These are phyloP conservation scores for Myxozyma udenii DNA, from an alignment of 805 yeast species.

Conservation along the genomic window DNA sequence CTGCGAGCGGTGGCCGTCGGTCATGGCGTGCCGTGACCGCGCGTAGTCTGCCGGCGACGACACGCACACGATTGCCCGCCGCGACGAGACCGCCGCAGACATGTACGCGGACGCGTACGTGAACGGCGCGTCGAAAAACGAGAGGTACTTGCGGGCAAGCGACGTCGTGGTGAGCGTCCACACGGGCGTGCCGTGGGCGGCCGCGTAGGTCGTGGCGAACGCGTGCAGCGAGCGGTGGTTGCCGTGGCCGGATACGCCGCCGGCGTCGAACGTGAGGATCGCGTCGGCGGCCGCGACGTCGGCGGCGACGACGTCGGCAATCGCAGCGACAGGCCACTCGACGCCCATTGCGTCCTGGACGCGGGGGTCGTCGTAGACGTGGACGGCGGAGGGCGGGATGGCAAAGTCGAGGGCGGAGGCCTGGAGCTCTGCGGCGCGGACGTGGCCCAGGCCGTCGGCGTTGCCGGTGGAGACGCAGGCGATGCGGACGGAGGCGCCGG, in stretches of 20 bases:
- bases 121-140: slow-evolving; percentile 37
- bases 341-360: slow-evolving; percentile 67
- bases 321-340: slow-evolving; percentile 55
- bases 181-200: slow-evolving; percentile 27
- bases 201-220: slow-evolving; percentile 41
- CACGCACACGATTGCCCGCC: slow-evolving; percentile 33
- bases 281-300: slow-evolving; percentile 37
- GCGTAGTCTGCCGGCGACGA: slow-evolving; percentile 33
- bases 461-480: slow-evolving; percentile 67
- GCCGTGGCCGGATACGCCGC: slow-evolving; percentile 83
- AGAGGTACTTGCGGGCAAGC: slow-evolving; percentile 39
- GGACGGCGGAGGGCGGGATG: slow-evolving; percentile 41
- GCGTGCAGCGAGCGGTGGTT: slow-evolving; percentile 69
- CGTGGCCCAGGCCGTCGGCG: slow-evolving; percentile 65
- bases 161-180: slow-evolving; percentile 39
- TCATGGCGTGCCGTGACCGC: slow-evolving; percentile 65
- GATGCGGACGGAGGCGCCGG: slow-evolving; percentile 28
- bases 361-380: slow-evolving; percentile 49
- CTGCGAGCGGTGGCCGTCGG: slow-evolving; percentile 77
- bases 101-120: slow-evolving; percentile 28
- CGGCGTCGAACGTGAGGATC: slow-evolving; percentile 73
- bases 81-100: background rate
- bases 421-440: slow-evolving; percentile 58
- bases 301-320: slow-evolving; percentile 43
- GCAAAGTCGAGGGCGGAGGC: slow-evolving; percentile 57